Conservation (phyloP, 2,329 filamentous ascomycete genomes). For the Intubia oerlemansii region DNA sequence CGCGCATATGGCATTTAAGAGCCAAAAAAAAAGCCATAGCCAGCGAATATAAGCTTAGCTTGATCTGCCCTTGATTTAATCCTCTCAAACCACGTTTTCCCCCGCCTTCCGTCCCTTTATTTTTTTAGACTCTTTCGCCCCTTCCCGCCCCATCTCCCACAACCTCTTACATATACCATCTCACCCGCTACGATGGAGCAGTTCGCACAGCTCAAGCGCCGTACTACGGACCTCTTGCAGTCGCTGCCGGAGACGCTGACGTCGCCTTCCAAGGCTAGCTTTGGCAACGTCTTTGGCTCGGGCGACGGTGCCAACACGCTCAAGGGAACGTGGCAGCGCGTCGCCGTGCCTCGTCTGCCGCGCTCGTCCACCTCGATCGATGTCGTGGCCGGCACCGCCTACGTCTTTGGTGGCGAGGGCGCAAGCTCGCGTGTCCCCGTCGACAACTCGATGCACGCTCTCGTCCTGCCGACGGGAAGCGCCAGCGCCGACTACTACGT, state of each 20-base stretch:
- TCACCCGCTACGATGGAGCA: constrained; percentile 22
- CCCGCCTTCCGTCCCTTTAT: too few species aligned
- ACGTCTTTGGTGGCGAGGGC: constrained; percentile 54
- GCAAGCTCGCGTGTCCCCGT: constrained; percentile 35
- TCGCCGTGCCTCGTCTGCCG: constrained; percentile 32
- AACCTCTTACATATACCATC: neutral
- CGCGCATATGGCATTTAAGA: too few species aligned
- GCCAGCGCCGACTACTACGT: constrained; percentile 37
- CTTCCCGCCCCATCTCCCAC: neutral
- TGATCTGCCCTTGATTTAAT: too few species aligned
- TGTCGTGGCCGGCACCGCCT: constrained; percentile 30
- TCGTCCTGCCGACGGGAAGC: constrained; percentile 36
- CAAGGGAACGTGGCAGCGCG: constrained; percentile 38
- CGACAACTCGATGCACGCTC: constrained; percentile 50
- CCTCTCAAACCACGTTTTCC: too few species aligned
- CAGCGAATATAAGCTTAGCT: too few species aligned
- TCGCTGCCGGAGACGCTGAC: constrained; percentile 26
- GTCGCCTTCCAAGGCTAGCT: constrained; percentile 3
- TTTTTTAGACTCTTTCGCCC: neutral
- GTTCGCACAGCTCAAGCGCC: constrained; percentile 30
- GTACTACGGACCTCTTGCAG: constrained; percentile 29
- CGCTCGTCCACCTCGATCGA: constrained; percentile 58
- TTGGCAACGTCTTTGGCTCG: constrained; percentile 2
- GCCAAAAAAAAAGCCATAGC: too few species aligned
- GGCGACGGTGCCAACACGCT: too few species aligned